These are phyloP conservation scores for Madurella mycetomatis DNA, from an alignment of 2,329 filamentous ascomycete genomes.

Conservation along the genomic window DNA sequence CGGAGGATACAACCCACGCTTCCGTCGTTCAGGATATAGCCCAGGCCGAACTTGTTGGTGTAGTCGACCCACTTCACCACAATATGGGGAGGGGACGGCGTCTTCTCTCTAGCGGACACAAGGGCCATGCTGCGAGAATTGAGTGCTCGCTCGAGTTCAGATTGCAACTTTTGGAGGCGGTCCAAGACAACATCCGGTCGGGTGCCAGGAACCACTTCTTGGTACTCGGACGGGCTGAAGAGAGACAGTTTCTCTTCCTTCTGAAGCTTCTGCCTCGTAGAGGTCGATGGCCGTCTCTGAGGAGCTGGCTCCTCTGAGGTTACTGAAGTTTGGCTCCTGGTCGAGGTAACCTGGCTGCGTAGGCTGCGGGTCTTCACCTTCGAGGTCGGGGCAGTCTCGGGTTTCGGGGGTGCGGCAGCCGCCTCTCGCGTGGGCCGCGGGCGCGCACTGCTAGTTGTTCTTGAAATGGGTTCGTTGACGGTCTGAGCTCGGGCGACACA, in stretches of 20 bases:
- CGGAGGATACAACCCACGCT: slow-evolving; percentile 68
- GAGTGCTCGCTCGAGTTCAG: slow-evolving; percentile 57
- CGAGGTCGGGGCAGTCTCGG: slow-evolving; percentile 10
- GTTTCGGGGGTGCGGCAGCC: slow-evolving; percentile 14
- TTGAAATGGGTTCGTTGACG: slow-evolving; percentile 30
- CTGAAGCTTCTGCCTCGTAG: slow-evolving; percentile 13
- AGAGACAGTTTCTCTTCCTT: slow-evolving; percentile 41
- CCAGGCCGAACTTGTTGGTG: slow-evolving; percentile 79
- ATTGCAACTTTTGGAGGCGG: slow-evolving; percentile 52
- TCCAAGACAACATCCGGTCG: slow-evolving; percentile 55
- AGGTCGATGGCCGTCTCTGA: slow-evolving; percentile 11
- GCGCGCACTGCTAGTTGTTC: slow-evolving; percentile 19
- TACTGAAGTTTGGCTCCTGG: slow-evolving; percentile 6
- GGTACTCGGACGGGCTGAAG: slow-evolving; percentile 52
- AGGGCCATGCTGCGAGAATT: slow-evolving; percentile 61
- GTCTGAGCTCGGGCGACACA: slow-evolving; percentile 30
- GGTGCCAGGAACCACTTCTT: slow-evolving; percentile 47
- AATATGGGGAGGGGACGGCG: slow-evolving; percentile 56
- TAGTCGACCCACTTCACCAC: slow-evolving; percentile 85
- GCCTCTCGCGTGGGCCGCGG: slow-evolving; percentile 20
- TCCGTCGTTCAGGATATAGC: slow-evolving; percentile 78
- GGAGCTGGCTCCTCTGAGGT: slow-evolving; percentile 22
- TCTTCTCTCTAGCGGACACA: slow-evolving; percentile 49
- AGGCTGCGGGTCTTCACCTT: slow-evolving; percentile 18
- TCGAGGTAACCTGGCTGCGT: slow-evolving; percentile 20